These are phyloP conservation scores for Colletotrichum tabaci DNA, from an alignment of 2,329 filamentous ascomycete genomes.

Conservation along the genomic window DNA sequence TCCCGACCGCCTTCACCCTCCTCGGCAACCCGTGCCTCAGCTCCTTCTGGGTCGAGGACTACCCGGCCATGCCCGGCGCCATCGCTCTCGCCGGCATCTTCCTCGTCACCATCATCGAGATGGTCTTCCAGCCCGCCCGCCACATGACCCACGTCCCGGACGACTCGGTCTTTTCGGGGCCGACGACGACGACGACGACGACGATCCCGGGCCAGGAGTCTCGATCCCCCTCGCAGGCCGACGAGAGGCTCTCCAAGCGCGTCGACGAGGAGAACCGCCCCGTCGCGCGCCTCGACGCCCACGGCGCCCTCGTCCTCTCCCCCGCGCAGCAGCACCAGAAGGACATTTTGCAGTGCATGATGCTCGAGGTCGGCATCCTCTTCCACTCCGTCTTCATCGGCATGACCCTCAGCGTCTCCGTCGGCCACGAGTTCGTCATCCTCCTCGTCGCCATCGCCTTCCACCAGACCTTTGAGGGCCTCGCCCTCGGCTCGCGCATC, in stretches of 20 bases:
- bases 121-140: slow-evolving; percentile 67
- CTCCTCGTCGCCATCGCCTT: slow-evolving; percentile 85
- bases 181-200: slow-evolving; percentile 41
- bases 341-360: slow-evolving; percentile 81
- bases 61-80: slow-evolving; percentile 83
- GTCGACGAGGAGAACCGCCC: slow-evolving; percentile 33
- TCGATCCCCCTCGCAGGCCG: neutral
- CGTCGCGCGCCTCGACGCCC: neutral
- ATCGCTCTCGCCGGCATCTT: slow-evolving; percentile 85
- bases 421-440: slow-evolving; percentile 83
- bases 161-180: no score
- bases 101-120: slow-evolving; percentile 86
- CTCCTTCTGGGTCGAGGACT: slow-evolving; percentile 81
- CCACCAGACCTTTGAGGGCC: slow-evolving; percentile 73
- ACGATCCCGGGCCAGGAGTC: slow-evolving; percentile 44
- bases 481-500: slow-evolving; percentile 76
- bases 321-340: slow-evolving; percentile 73
- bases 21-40: slow-evolving; percentile 78
- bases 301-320: slow-evolving; percentile 48
- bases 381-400: slow-evolving; percentile 88
- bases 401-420: slow-evolving; percentile 85
- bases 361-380: slow-evolving; percentile 84
- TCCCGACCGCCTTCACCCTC: slow-evolving; percentile 76
- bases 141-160: slow-evolving; percentile 43
- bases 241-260: slow-evolving; percentile 44